Conservation (phyloP, 2,329 filamentous ascomycete species). For the Fusarium nygamai region DNA sequence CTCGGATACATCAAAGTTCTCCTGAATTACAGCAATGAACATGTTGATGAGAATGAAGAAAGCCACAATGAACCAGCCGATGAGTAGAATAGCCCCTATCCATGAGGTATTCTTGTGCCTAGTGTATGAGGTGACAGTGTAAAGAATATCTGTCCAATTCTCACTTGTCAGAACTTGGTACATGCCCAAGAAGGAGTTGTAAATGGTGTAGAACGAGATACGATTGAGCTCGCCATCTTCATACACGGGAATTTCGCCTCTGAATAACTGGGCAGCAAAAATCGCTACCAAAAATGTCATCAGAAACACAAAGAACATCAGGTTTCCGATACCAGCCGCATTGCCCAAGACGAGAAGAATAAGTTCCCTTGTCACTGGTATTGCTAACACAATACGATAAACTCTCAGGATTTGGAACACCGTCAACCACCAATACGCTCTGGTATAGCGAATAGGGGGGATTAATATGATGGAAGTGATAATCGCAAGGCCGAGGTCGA, state of each 20-base stretch:
- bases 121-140: conserved; percentile 79
- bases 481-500: conserved; percentile 83
- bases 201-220: conserved; percentile 89
- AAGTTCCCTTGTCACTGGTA: conserved; percentile 86
- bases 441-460: conserved; percentile 78
- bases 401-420: conserved; percentile 92
- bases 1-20: conserved; percentile 98
- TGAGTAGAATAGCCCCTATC: conserved; percentile 91
- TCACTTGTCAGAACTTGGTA: conserved; percentile 97
- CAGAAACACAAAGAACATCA: conserved; percentile 96
- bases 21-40: conserved; percentile 99
- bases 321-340: conserved; percentile 87
- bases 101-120: conserved; percentile 77
- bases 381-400: conserved; percentile 90
- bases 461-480: conserved; percentile 87
- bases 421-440: conserved; percentile 87
- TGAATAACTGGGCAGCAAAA: conserved; percentile 91
- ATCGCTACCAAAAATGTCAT: conserved; percentile 95
- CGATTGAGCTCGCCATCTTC: conserved; percentile 71
- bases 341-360: conserved; percentile 92
- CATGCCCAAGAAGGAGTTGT: conserved; percentile 96
- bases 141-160: conserved; percentile 92
- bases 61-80: conserved; percentile 94
- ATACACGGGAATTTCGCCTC: conserved; percentile 79
- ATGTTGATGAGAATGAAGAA: conserved; percentile 98